phyloP scores from a whole-genome alignment of 2,329 filamentous ascomycete genomes.

The Chrysosporium keratinophilum region DNA sequence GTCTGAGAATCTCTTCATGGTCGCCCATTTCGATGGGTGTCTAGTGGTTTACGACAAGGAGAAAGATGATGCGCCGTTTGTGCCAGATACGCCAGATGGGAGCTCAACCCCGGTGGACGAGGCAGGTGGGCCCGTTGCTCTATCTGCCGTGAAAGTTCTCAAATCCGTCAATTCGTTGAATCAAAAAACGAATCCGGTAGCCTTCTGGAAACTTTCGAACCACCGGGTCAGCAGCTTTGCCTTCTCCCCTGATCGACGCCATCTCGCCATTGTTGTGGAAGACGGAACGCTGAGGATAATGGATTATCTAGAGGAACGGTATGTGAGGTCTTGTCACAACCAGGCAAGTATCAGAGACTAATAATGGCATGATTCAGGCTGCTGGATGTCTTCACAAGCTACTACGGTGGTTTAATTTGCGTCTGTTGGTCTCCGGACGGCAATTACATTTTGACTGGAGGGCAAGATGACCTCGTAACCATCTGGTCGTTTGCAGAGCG shows the following conservation, averaged over 20 bases:
- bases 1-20: slow-evolving; percentile 85
- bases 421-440: slow-evolving; percentile 97
- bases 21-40: slow-evolving; percentile 82
- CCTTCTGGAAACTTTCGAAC: slow-evolving; percentile 84
- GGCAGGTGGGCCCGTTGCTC: slow-evolving; percentile 21
- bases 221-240: slow-evolving; percentile 83
- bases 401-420: slow-evolving; percentile 86
- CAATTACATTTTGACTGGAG: slow-evolving; percentile 88
- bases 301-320: slow-evolving; percentile 86
- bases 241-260: slow-evolving; percentile 79
- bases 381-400: slow-evolving; percentile 77
- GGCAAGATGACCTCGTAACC: slow-evolving; percentile 89
- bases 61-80: slow-evolving; percentile 76
- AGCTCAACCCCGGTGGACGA: slow-evolving; percentile 26
- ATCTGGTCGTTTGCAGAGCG: slow-evolving; percentile 87
- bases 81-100: slow-evolving; percentile 50
- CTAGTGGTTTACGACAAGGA: slow-evolving; percentile 95
- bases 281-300: slow-evolving; percentile 83
- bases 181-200: slow-evolving; percentile 85
- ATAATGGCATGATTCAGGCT: slow-evolving; percentile 45
- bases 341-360: too few relatives aligned
- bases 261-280: slow-evolving; percentile 82
- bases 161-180: slow-evolving; percentile 92
- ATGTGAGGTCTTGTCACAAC: slow-evolving; percentile 30
- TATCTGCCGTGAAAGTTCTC: slow-evolving; percentile 47